phyloP scores from a whole-genome alignment of 1,284 basidiomycete species.

The Quambalaria eucalypti region DNA sequence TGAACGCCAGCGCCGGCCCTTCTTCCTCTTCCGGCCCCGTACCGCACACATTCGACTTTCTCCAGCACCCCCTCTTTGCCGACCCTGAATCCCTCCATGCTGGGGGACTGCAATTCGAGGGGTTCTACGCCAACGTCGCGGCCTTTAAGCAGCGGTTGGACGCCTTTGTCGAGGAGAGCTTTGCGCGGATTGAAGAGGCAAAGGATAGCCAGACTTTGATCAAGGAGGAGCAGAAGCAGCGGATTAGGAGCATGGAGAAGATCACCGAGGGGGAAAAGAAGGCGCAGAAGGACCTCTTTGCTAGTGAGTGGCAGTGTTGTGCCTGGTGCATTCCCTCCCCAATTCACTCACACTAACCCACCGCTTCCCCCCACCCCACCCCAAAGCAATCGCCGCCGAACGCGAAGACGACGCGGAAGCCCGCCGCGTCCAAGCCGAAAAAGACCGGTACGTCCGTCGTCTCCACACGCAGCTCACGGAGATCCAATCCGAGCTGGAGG shows the following conservation, averaged over 20 bases:
- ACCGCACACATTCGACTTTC: not conserved
- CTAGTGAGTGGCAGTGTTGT: not conserved
- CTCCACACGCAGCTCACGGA: constrained; percentile 2
- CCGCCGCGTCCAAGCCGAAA: constrained; percentile 1
- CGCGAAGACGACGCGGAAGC: constrained; percentile 2
- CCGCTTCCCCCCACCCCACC: not conserved
- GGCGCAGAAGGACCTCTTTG: constrained; percentile 1
- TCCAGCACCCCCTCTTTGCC: not conserved
- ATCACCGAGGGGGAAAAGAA: not conserved
- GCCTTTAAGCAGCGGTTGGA: not conserved
- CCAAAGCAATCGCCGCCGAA: constrained; percentile 4
- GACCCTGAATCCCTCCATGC: not conserved
- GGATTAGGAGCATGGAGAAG: not conserved
- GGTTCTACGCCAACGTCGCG: not conserved
- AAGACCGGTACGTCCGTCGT: not conserved
- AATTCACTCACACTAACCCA: not conserved
- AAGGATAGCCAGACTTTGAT: not conserved
- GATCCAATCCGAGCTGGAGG: constrained; percentile 3
- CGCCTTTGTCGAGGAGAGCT: not conserved
- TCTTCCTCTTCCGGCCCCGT: not conserved
- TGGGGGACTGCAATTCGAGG: not conserved
- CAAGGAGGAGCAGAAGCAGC: not conserved
- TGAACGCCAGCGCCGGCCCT: not conserved
- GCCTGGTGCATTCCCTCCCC: not conserved
- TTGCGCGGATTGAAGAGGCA: not conserved